A percentile compares a stretch with the other conserved stretches of the same genome.
Evolutionary conservation across 2,329 filamentous ascomycete genomes (phyloP).

Genomic region (Colletotrichum spaethianum): DNA sequence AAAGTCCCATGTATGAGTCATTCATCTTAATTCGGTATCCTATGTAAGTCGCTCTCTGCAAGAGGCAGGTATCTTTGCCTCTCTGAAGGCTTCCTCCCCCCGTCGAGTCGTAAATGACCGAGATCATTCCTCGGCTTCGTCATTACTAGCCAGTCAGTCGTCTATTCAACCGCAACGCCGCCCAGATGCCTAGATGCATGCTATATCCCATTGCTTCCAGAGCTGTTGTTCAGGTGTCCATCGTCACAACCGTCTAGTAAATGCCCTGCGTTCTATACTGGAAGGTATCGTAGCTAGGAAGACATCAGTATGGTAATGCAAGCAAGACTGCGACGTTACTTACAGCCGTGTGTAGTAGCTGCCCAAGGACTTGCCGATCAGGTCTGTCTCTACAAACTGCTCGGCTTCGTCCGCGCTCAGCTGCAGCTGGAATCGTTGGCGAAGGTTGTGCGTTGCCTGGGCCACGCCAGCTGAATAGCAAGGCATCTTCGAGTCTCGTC

Average conservation of each 20-base stretch:
- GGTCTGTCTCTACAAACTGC: slow-evolving; percentile 83
- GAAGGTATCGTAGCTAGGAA: slow-evolving; percentile 82
- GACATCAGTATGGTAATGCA: slow-evolving; percentile 8
- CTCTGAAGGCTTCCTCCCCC: slow-evolving; percentile 14
- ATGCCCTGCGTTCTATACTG: slow-evolving; percentile 91
- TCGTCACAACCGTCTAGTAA: slow-evolving; percentile 68
- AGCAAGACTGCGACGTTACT: slow-evolving; percentile 51
- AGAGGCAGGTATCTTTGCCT: slow-evolving; percentile 14
- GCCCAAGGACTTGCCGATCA: slow-evolving; percentile 85
- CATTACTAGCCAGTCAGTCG: slow-evolving; percentile 38
- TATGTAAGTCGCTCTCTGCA: slow-evolving; percentile 21
- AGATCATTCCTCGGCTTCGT: slow-evolving; percentile 36
- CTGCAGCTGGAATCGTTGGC: slow-evolving; percentile 85
- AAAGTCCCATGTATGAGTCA: slow-evolving; percentile 33
- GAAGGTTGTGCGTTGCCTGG: slow-evolving; percentile 77
- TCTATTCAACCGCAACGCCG: slow-evolving; percentile 42
- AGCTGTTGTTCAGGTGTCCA: slow-evolving; percentile 16
- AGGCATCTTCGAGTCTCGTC: slow-evolving; percentile 85
- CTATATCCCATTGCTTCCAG: slow-evolving; percentile 33
- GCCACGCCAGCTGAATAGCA: slow-evolving; percentile 83
- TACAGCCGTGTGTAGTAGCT: slow-evolving; percentile 91
- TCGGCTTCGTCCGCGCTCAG: slow-evolving; percentile 87
- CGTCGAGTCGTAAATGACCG: slow-evolving; percentile 27
- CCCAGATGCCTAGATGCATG: slow-evolving; percentile 41
- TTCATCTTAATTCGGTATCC: slow-evolving; percentile 34